These are phyloP conservation scores for Panicum hallii DNA, from an alignment of 202 grass and related monocot species.

Conservation along the genomic window DNA sequence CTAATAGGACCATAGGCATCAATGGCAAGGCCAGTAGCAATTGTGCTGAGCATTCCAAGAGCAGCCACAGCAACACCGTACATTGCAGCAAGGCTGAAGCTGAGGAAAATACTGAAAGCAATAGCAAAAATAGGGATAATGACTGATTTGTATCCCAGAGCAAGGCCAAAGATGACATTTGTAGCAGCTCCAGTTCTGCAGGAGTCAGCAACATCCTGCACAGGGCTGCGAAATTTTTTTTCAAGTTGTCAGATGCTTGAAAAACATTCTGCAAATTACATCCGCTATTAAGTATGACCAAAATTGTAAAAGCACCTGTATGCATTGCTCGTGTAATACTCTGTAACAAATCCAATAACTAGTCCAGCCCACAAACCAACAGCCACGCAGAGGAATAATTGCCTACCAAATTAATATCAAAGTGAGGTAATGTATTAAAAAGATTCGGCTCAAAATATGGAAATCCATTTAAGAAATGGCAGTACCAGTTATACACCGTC, in stretches of 20 bases:
- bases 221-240: conserved; percentile 71
- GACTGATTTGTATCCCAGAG: conserved; percentile 93
- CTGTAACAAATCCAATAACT: conserved; percentile 88
- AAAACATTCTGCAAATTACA: conserved; percentile 4
- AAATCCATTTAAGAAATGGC: conserved; percentile 21
- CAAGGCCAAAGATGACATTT: conserved; percentile 91
- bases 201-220: conserved; percentile 94
- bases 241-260: conserved; percentile 24
- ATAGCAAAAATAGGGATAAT: conserved; percentile 91
- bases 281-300: neutral
- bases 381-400: conserved; percentile 86
- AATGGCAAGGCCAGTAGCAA: conserved; percentile 92
- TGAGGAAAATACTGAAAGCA: conserved; percentile 86
- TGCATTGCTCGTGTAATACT: conserved; percentile 97
- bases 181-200: conserved; percentile 94
- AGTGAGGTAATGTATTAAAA: conserved; percentile 30
- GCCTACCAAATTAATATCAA: conserved; percentile 48
- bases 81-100: conserved; percentile 91
- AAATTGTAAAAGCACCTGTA: conserved; percentile 62
- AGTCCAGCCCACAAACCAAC: conserved; percentile 91
- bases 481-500: conserved; percentile 85
- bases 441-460: conserved; percentile 16
- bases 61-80: conserved; percentile 96
- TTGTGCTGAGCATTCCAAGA: conserved; percentile 95
- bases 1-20: conserved; percentile 96